Base-by-base conservation (phyloP, 768 basidiomycete species). In the Rhizopogon vesiculosus region DNA sequence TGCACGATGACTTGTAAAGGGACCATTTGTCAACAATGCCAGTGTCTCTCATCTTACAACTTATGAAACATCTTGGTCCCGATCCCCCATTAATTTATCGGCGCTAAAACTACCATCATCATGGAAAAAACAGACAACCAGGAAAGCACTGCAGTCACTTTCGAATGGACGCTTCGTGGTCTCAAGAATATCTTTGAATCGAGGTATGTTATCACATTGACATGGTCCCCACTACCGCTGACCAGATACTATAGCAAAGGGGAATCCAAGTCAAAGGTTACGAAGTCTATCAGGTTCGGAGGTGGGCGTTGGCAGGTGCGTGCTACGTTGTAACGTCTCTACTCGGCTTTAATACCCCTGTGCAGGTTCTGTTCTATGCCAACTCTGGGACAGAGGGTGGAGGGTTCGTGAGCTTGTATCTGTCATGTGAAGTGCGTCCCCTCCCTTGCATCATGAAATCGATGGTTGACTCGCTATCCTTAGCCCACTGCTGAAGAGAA, bases 401-500 rank as follows among this genome's bases (percentile, higher is more conserved):
- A 46, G 75, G 73, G 2, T 88, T 79, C 62, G 79, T 91, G 33
- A 89, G 88, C 67, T 65, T 93, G 42, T 93, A 91, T 68, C 77
- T 93, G 22, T 87, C 87, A 9, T 91, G 91, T 58, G 89, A 92
- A 74, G 91, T 91, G 55, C 51, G 83, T 65, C 16, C 4, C n/a
- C 29, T 28, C 16, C 16, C 12, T 45, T 33, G 31, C 39, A n/a
- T n/a, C 42, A 1, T n/a, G 22, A 42, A 46, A 22, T n/a, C 15
- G 41, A 22, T 39, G 42, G 31, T 15, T 19, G 35, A 38, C 19
- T 39, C 19, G 25, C 61, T 35, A 69, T 54, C 28, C 1, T 7
- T 51, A 92, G 89, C 92, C 91, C 13, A 91, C 89, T 0, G 68
- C 78, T 19, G 84, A 86, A 62, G 91, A 94, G 71, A 86, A 81